Evolutionary conservation across 2,329 filamentous ascomycete genomes (phyloP), one percentile per base, ranked within the genome.

Genomic region (Berkeleyomyces rouxiae): DNA sequence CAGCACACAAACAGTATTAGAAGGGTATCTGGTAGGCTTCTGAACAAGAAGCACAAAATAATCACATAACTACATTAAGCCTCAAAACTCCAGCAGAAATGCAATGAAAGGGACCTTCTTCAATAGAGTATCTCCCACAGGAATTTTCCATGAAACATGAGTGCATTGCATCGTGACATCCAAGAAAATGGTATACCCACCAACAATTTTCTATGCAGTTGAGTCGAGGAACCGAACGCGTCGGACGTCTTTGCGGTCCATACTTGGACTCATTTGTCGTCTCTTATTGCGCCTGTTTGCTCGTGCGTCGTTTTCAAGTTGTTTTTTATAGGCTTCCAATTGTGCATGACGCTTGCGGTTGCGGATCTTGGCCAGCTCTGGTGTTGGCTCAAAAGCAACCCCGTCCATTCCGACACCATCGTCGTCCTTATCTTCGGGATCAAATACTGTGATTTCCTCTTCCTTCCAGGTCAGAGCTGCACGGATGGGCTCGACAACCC

Each of bases 361-460:
- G 16, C 83, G 77, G 3, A 79, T 78, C 63, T 82, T 77, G 5
- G 82, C 82, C 53, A 84, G 75, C 23, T 81, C 82, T 4, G 82
- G 76, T 0, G 82, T 85, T 1, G 83, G 83, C 67, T 78, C 82
- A 72, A 86, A 86, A 0, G 83, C 83, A 65, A 86, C 82, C 4
- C 83, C 83, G 69, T 86, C 85, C 68, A 86, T 82, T 31, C 83
- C 83, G 3, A 79, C 81, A 59, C 83, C 83, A 68, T 86, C 83
- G 68, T 86, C 83, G 66, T 86, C 83, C 66, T 80, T 77, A 68
- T 86, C 83, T 47, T 82, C 75, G 0, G 82, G 80, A 67, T 85
- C 80, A 70, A 85, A 83, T 37, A 85, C 76, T 1, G 83, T 86
- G 65, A 86, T 86, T 69, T 86, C 83, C 67, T 85, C 79, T 66